A percentile compares a stretch with the other conserved stretches of the same genome.
Conservation (phyloP, 257 asterid species). For the Nicotiana attenuata region DNA sequence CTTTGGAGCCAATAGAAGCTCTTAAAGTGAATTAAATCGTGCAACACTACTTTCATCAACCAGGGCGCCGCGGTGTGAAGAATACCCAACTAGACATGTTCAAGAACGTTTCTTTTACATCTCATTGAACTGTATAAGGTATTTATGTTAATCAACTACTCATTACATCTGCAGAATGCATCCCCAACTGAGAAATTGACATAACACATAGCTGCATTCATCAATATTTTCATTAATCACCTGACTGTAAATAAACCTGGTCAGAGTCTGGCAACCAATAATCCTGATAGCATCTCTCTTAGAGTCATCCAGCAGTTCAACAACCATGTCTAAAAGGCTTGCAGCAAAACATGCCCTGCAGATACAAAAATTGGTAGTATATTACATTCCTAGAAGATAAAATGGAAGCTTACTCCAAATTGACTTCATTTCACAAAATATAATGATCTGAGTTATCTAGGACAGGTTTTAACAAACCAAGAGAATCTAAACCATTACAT, state of each 20-base stretch:
- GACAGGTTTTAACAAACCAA: not conserved
- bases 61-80: not conserved
- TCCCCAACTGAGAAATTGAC: not conserved
- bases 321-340: slow-evolving; percentile 58
- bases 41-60: not conserved
- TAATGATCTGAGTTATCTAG: not conserved
- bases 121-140: not conserved
- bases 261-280: slow-evolving; percentile 75
- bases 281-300: slow-evolving; percentile 54
- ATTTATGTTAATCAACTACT: not conserved
- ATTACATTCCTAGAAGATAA: not conserved
- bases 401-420: not conserved
- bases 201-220: not conserved
- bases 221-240: slow-evolving; percentile 28
- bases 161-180: not conserved
- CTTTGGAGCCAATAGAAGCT: not conserved
- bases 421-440: not conserved
- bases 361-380: slow-evolving; percentile 21
- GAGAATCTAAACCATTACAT: not conserved
- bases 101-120: not conserved
- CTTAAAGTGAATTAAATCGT: not conserved
- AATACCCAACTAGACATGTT: not conserved
- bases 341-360: slow-evolving; percentile 86
- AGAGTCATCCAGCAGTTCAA: slow-evolving; percentile 68
- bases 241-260: slow-evolving; percentile 79